phyloP scores from a whole-genome alignment of 2,329 filamentous ascomycete genomes.

The Geosmithia putterillii region DNA sequence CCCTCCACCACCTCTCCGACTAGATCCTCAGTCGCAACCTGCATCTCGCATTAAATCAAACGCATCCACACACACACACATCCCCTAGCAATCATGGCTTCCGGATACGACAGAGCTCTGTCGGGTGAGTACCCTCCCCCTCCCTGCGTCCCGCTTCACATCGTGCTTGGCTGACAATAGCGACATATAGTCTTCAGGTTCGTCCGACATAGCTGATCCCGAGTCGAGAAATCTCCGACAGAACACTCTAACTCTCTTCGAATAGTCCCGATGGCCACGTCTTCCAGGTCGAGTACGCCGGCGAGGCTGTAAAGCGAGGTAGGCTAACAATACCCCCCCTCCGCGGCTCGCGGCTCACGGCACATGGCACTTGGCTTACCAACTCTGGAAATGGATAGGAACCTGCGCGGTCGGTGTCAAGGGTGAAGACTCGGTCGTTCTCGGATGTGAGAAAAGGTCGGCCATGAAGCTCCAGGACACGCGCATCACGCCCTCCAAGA shows the following conservation, averaged over 20 bases:
- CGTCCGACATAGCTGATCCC: background rate
- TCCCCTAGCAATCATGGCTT: conserved; percentile 49
- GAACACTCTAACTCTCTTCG: conserved; percentile 26
- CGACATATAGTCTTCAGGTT: conserved; percentile 66
- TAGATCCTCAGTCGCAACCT: background rate
- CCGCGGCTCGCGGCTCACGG: no score
- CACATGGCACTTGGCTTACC: conserved; percentile 5
- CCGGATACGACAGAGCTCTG: conserved; percentile 97
- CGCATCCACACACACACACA: background rate
- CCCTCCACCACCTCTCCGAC: background rate
- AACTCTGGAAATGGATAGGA: conserved; percentile 35
- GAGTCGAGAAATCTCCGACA: background rate
- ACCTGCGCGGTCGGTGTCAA: conserved; percentile 98
- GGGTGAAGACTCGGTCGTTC: conserved; percentile 83
- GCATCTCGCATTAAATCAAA: background rate
- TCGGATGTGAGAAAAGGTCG: conserved; percentile 97
- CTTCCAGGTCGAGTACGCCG: conserved; percentile 98
- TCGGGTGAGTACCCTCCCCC: conserved; percentile 58
- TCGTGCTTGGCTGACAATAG: conserved; percentile 14
- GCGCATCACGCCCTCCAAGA: conserved; percentile 97
- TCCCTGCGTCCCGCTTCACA: conserved; percentile 4
- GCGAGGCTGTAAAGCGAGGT: conserved; percentile 98
- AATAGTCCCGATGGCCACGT: conserved; percentile 94
- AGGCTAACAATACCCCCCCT: conserved; percentile 11
- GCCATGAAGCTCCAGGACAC: conserved; percentile 99